Base-by-base conservation (phyloP, 2,329 filamentous ascomycete genomes). In the Niveomyces coronatus region DNA sequence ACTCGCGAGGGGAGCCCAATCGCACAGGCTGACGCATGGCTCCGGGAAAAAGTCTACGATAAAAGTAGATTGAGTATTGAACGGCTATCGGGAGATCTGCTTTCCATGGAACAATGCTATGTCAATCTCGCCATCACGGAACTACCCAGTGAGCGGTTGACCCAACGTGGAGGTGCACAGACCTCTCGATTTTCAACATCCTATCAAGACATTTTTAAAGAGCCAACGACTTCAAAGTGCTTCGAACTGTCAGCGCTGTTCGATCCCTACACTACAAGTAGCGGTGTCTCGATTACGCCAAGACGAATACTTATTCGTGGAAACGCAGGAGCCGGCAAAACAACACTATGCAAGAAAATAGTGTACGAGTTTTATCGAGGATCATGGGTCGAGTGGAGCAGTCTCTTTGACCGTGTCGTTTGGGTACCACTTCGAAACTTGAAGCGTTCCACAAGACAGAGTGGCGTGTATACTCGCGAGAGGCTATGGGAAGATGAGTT, bases 341-440 rank as follows among this genome's bases (percentile, higher is more conserved):
- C 58, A 5, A 64, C 61, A 2, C 42, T 63, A 13, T 64, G 59
- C 49, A 63, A 64, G 40, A 64, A 63, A 46, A 58, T 63, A 9
- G 49, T 64, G 23, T 37, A 59, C 38, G 54, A 59, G 9, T 63
- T 58, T 45, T 35, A 31, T 4, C 24, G 48, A 20, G 32, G 36
- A n/a, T 37, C 36, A 15, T 48, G 45, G 46, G 28, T 4, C 5
- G 14, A 48, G 23, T 58, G 53, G 54, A 31, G 20, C 0, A 24
- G 50, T 0, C 22, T 50, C 6, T 64, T 62, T 39, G 53, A 62
- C 41, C 53, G 58, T 13, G 19, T 64, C 2, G 45, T 65, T 34
- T 65, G 60, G 62, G 39, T 65, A 4, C 61, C 59, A 18, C 37
- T 65, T 14, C 56, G 60, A 22, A 55, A 46, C 3, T 50, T 64